Evolutionary conservation across 2,329 filamentous ascomycete genomes (phyloP).

Genomic region (Aureobasidium sp.): DNA sequence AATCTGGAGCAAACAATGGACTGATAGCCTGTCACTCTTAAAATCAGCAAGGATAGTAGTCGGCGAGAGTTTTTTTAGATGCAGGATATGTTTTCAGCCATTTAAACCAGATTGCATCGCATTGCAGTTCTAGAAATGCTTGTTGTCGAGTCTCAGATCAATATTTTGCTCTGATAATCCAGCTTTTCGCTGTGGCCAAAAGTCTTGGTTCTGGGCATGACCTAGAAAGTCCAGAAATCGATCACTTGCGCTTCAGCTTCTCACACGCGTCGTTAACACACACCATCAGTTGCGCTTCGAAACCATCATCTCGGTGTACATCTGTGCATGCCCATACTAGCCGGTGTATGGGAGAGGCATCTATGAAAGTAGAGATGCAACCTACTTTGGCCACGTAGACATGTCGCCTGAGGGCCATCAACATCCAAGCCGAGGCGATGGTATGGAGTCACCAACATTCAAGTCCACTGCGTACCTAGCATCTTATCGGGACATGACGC

Average conservation of each 20-base stretch:
- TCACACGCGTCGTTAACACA: neutral
- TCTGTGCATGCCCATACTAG: neutral
- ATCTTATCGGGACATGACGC: neutral
- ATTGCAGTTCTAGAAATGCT: too few relatives aligned
- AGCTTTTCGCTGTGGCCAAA: neutral
- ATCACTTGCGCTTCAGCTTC: neutral
- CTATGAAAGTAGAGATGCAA: too few relatives aligned
- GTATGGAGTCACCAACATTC: too few relatives aligned
- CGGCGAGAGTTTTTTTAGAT: too few relatives aligned
- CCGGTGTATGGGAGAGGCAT: neutral
- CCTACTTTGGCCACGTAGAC: too few relatives aligned
- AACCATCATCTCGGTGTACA: neutral
- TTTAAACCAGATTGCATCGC: too few relatives aligned
- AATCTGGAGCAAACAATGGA: too few relatives aligned
- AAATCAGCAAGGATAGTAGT: too few relatives aligned
- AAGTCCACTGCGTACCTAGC: neutral
- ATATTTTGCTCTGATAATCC: neutral
- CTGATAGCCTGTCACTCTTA: too few relatives aligned
- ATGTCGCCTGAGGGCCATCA: neutral
- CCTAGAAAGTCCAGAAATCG: neutral
- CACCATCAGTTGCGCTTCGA: neutral
- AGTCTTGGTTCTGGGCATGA: neutral
- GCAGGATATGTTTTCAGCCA: too few relatives aligned
- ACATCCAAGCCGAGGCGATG: neutral
- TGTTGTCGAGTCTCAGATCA: neutral